Evolutionary conservation across 1,139 yeast genomes (phyloP), one percentile per base, ranked within the genome.

Genomic region (Oligophagozyma castellii): DNA sequence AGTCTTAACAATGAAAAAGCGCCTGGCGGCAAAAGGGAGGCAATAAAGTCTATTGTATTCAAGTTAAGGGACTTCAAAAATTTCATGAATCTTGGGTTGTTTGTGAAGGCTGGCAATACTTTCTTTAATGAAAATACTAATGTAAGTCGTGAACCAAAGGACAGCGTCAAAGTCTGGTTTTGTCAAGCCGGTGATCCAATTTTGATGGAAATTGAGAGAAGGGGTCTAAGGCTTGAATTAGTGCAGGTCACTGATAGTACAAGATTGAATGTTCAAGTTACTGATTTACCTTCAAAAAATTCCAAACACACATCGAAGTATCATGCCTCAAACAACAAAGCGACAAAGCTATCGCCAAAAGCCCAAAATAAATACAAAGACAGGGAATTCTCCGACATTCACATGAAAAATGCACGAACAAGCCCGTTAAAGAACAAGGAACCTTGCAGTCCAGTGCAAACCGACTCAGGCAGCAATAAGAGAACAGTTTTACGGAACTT

Each of bases 131-230:
- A 24, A 4, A 58, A 58, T 14, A 53, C 67, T 29, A 69, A 65
- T 24, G n/a, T n/a, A n/a, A n/a, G n/a, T n/a, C n/a, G n/a, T n/a
- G 20, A 18, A 7, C 20, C 10, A 10, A 10, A 18, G 10, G 20
- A 18, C 7, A 18, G 20, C 10, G 10, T 18, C 7, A 7, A 10
- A 10, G 55, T 68, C 3, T 61, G 62, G 48, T 70, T 70, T 44
- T 55, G 60, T 34, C 49, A 48, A 14, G 59, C 72, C 2, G 77
- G 77, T 2, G 73, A 67, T 34, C 74, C 75, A 0, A 58, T 70
- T 3, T 35, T 70, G 22, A 65, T 70, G 44, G 70, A 67, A 38
- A 33, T 48, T 23, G 33, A 29, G 4, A 42, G 30, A 29, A 35
- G 34, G 6, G 46, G 38, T 16, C 44, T 51, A 2, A 35, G 33